Conservation (phyloP, 2,329 filamentous ascomycete genomes). For the Aureobasidium sp. region DNA sequence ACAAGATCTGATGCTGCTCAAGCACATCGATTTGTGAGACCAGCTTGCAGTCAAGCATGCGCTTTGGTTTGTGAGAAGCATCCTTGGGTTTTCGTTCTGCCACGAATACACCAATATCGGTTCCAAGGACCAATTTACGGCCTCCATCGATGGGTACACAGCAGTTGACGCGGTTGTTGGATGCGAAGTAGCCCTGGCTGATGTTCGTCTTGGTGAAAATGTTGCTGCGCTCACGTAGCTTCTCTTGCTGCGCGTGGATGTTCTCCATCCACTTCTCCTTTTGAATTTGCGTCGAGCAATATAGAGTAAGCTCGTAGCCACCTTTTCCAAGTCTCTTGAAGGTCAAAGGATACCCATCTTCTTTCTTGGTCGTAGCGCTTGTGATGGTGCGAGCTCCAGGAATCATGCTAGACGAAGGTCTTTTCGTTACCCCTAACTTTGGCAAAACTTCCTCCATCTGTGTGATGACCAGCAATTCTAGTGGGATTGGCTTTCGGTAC, state of each 20-base stretch:
- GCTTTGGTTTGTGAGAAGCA: conserved; percentile 61
- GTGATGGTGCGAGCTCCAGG: conserved; percentile 49
- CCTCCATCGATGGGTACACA: conserved; percentile 92
- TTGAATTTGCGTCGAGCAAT: conserved; percentile 74
- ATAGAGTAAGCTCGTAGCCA: conserved; percentile 87
- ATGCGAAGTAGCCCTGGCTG: conserved; percentile 85
- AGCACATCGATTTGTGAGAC: conserved; percentile 95
- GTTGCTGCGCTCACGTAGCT: conserved; percentile 67
- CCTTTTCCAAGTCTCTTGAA: conserved; percentile 94
- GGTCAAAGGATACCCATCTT: conserved; percentile 87
- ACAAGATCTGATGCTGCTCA: conserved; percentile 85
- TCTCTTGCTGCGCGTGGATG: conserved; percentile 84
- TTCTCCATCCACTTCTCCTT: conserved; percentile 96
- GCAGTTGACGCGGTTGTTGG: conserved; percentile 85
- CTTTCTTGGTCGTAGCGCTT: conserved; percentile 40
- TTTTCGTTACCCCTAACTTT: conserved; percentile 68
- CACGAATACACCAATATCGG: conserved; percentile 87
- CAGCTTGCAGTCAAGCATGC: conserved; percentile 75
- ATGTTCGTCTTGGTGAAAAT: conserved; percentile 62
- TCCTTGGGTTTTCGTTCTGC: conserved; percentile 88
- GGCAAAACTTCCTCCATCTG: conserved; percentile 97
- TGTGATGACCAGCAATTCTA: conserved; percentile 85
- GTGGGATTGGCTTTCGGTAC: conserved; percentile 87
- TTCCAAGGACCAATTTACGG: conserved; percentile 88
- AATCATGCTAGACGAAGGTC: conserved; percentile 80